phyloP scores from a whole-genome alignment of 306 rosid genomes.

The Hylodesmum podocarpum region DNA sequence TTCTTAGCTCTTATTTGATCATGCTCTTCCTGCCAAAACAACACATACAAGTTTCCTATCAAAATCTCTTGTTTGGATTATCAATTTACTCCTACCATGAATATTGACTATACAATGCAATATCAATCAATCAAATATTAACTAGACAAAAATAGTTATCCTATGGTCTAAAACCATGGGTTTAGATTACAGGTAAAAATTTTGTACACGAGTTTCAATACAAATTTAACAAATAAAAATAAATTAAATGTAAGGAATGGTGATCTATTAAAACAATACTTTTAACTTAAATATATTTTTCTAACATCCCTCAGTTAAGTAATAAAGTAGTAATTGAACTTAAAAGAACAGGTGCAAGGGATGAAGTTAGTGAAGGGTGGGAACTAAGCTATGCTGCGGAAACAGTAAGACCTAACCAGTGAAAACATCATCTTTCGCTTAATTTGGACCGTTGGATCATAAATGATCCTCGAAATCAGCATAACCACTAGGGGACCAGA shows the following conservation, averaged over 20 bases:
- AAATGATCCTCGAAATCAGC: slow-evolving; percentile 39
- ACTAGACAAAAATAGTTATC: neutral
- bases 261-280: no score
- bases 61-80: neutral
- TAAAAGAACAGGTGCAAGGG: slow-evolving; percentile 19
- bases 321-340: neutral
- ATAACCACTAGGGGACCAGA: slow-evolving; percentile 24
- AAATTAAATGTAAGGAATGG: no score
- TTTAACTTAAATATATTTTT: no score
- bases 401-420: neutral
- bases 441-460: slow-evolving; percentile 26
- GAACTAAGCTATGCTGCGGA: neutral
- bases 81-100: neutral
- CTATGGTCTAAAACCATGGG: no score
- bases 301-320: no score
- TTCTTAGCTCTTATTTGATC: slow-evolving; percentile 69
- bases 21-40: slow-evolving; percentile 77
- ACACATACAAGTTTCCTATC: neutral
- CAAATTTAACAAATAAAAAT: no score
- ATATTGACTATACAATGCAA: neutral
- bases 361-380: neutral
- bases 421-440: neutral
- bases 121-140: neutral
- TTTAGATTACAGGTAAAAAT: no score
- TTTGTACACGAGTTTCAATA: no score